A percentile compares a stretch with the other conserved stretches of the same genome.
Conservation (phyloP, 208 protist genomes). For the Trypanosoma cruzi region DNA sequence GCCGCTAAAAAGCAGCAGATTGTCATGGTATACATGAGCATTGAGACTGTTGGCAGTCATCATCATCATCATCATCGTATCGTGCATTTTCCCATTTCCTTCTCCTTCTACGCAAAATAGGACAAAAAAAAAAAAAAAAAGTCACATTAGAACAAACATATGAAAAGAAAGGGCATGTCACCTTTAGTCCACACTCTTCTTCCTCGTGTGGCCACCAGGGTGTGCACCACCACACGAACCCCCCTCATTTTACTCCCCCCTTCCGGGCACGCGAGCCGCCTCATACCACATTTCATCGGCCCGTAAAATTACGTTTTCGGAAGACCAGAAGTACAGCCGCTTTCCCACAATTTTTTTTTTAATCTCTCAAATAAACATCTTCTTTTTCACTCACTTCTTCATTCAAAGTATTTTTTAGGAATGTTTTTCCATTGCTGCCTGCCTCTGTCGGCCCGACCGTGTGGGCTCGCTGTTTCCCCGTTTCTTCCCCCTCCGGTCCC, state of each 20-base stretch:
- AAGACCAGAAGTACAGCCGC: neutral
- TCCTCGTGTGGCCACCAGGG: neutral
- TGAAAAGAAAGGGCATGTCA: neutral
- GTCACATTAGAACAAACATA: neutral
- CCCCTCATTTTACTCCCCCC: no score
- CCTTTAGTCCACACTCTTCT: neutral
- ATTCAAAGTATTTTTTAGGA: neutral
- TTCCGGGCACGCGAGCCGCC: neutral
- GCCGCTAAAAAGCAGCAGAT: constrained; percentile 6
- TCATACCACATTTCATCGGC: neutral
- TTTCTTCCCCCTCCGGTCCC: neutral
- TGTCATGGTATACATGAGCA: constrained; percentile 21
- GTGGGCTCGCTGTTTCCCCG: neutral
- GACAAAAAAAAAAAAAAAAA: neutral
- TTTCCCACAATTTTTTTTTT: neutral
- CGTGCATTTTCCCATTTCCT: neutral
- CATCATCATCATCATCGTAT: neutral
- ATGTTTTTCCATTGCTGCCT: neutral
- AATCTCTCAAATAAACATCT: neutral
- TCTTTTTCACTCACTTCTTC: neutral
- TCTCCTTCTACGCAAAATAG: neutral
- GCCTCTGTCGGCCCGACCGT: neutral
- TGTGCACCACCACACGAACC: neutral
- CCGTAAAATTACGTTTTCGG: neutral
- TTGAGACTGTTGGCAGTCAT: neutral